Evolutionary conservation across 1,284 basidiomycete genomes (phyloP), one percentile per base, ranked within the genome.

Genomic region (Phellinidium pouzarii): DNA sequence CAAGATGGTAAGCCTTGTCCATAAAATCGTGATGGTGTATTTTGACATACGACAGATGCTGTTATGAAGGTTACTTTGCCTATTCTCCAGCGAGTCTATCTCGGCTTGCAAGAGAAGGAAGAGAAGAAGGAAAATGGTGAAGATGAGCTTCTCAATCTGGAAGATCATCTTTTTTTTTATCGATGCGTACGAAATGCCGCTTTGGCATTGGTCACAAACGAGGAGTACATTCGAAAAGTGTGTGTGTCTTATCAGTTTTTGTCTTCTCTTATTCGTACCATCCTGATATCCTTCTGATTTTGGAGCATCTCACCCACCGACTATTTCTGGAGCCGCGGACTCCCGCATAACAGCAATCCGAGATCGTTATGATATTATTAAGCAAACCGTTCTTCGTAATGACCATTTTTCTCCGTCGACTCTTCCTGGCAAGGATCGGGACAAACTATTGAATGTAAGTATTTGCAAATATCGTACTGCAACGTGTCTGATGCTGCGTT

Each of bases 381-480:
- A 84, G 61, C 93, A 95, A 69, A 88, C 90, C 59, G 81, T 97
- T 22, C 71, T 95, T 34, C 77, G 94, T 19, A 96, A 96, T 63
- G 94, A 98, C 65, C 93, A 96, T 66, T 98, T 98, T 67, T 92
- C 91, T 2, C 94, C 94, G 4, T 94, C 94, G 3, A 92, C 91
- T 0, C 68, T 96, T 20, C 91, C 90, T 31, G 93, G 91, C 22
- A 79, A 84, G 54, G 89, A 95, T 68, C 74, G 91, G 46, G 82
- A 87, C 54, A 82, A 82, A 55, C 83, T 95, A 51, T 80, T 96
- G 45, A 95, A 93, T 59, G 90, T 90, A 61, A 58, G 80, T 62
- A 36, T 49, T 46, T 14, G 37, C 27, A 41, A n/a, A 22, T 37
- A 49, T 49, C 14, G 27, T 48, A 49, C 53, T 51, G 47, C 49